Conservation (phyloP, 139 green algal genomes). For the Chlamydomonas sphaeroides region DNA sequence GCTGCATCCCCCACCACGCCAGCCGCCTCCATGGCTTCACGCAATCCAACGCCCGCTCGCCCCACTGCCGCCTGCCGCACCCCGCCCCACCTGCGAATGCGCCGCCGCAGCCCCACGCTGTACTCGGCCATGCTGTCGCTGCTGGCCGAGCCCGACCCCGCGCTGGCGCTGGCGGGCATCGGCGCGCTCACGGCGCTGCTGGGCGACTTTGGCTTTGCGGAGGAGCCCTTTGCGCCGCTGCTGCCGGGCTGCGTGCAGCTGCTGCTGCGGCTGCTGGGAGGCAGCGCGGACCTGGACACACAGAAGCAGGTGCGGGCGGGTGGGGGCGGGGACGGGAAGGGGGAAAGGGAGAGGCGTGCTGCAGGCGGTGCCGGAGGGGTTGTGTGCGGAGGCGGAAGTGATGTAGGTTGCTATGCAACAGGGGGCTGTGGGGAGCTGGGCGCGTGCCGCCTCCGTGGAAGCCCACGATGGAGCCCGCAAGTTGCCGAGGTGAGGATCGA, state of each 20-base stretch:
- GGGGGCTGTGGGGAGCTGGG: too few species aligned
- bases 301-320: slow-evolving; percentile 80
- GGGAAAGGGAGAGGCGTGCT: too few species aligned
- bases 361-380: too few species aligned
- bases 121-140: slow-evolving; percentile 66
- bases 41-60: neutral
- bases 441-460: too few species aligned
- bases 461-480: too few species aligned
- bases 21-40: neutral
- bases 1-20: neutral
- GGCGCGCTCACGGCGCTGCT: slow-evolving; percentile 73
- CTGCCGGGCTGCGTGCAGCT: slow-evolving; percentile 60
- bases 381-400: too few species aligned
- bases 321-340: too few species aligned
- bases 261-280: slow-evolving; percentile 59
- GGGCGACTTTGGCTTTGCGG: slow-evolving; percentile 84
- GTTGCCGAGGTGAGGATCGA: too few species aligned
- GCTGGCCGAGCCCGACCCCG: slow-evolving; percentile 59
- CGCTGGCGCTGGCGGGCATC: slow-evolving; percentile 64
- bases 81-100: too few species aligned
- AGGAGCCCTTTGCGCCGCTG: slow-evolving; percentile 67
- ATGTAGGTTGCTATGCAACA: too few species aligned
- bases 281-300: slow-evolving; percentile 72
- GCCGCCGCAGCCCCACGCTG: slow-evolving; percentile 52
- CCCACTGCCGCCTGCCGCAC: neutral